These are phyloP conservation scores for Trametes sp. DNA, from an alignment of 1,284 basidiomycete species.

Conservation along the genomic window DNA sequence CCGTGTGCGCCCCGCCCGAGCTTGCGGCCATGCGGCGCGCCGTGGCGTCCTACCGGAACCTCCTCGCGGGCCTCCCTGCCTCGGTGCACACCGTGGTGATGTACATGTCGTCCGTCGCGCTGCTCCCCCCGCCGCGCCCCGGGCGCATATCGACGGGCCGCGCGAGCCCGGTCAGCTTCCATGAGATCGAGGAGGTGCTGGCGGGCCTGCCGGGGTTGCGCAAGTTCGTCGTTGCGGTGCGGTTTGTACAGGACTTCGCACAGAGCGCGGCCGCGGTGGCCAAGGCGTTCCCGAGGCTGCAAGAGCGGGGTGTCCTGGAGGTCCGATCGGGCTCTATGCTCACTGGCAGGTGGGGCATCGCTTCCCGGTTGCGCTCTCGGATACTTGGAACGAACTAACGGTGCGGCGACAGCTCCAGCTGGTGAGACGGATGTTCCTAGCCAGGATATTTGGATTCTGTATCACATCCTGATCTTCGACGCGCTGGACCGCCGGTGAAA, in stretches of 20 bases:
- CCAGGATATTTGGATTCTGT: background rate
- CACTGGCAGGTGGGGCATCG: slow-evolving; percentile 2
- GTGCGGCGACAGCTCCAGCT: background rate
- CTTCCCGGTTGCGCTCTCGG: background rate
- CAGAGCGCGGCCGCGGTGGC: background rate
- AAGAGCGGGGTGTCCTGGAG: slow-evolving; percentile 3
- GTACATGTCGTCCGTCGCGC: background rate
- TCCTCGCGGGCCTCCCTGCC: slow-evolving; percentile 8
- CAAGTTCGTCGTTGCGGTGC: slow-evolving; percentile 8
- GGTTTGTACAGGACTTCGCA: background rate
- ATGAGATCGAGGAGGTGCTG: slow-evolving; percentile 15
- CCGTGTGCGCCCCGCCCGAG: slow-evolving; percentile 3
- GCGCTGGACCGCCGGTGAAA: background rate
- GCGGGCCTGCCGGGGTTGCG: background rate
- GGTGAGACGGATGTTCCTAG: background rate
- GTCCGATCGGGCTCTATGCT: slow-evolving; percentile 1
- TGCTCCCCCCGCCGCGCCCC: too few relatives aligned
- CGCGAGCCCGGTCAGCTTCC: slow-evolving; percentile 10
- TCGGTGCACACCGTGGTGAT: slow-evolving; percentile 7
- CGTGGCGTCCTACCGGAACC: slow-evolving; percentile 10
- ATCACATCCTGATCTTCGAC: background rate
- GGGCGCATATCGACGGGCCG: background rate
- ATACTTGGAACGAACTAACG: background rate
- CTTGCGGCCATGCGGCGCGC: slow-evolving; percentile 1
- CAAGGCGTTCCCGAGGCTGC: slow-evolving; percentile 11